phyloP scores from a whole-genome alignment of 305 asterid genomes.

The Fraxinus ornus region DNA sequence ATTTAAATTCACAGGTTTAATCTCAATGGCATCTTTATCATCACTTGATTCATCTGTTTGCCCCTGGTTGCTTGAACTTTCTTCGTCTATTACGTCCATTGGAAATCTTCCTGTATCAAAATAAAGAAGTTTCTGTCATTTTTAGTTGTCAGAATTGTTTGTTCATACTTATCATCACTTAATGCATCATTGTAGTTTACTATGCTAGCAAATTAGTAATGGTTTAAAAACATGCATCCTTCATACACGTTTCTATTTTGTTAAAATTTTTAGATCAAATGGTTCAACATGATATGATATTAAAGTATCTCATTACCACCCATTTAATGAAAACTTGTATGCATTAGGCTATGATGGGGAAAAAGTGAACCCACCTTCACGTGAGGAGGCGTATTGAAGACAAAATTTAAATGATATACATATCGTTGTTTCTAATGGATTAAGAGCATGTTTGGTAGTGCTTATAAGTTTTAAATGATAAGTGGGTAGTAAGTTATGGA shows the following conservation, averaged over 20 bases:
- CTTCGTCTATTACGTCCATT: constrained; percentile 31
- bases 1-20: neutral
- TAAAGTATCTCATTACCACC: neutral
- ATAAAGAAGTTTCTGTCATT: neutral
- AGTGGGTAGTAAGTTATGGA: too few relatives aligned
- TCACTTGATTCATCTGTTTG: neutral
- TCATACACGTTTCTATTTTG: neutral
- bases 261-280: neutral
- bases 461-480: too few relatives aligned
- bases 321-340: neutral
- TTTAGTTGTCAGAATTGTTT: neutral
- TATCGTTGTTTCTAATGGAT: too few relatives aligned
- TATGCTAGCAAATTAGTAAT: neutral
- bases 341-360: neutral
- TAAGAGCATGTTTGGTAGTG: too few relatives aligned
- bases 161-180: too few relatives aligned
- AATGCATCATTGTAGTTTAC: neutral
- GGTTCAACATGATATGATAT: neutral
- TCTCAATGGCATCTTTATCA: neutral
- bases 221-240: neutral
- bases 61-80: neutral
- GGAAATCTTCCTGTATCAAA: constrained; percentile 24
- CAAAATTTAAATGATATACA: too few relatives aligned
- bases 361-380: neutral
- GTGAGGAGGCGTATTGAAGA: too few relatives aligned